Evolutionary conservation across 352 stramenopile genomes (phyloP).

Genomic region (Phytophthora nicotianae): DNA sequence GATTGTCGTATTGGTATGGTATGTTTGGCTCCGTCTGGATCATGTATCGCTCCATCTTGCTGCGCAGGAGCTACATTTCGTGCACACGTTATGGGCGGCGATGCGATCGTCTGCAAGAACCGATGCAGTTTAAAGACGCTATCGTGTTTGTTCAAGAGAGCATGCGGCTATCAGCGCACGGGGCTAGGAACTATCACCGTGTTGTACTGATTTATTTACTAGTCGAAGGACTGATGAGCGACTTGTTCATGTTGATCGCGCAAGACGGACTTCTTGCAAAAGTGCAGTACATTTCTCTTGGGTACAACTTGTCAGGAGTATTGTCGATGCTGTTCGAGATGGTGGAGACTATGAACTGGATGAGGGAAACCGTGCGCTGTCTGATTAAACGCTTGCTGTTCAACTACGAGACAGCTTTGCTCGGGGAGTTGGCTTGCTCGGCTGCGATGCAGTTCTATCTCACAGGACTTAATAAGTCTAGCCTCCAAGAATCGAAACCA

Average conservation of each 20-base stretch:
- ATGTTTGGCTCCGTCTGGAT: constrained; percentile 32
- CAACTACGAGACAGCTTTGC: constrained; percentile 37
- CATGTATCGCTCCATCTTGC: constrained; percentile 24
- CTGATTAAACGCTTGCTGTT: constrained; percentile 35
- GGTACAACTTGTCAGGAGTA: constrained; percentile 36
- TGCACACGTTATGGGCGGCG: constrained; percentile 26
- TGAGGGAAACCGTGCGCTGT: constrained; percentile 21
- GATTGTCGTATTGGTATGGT: constrained; percentile 33
- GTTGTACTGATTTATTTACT: constrained; percentile 27
- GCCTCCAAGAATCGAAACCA: constrained; percentile 12
- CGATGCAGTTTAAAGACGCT: constrained; percentile 26
- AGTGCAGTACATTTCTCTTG: constrained; percentile 39
- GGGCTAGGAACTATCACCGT: constrained; percentile 33
- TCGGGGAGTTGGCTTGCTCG: constrained; percentile 26
- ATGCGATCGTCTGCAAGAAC: constrained; percentile 26
- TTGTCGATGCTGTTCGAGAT: constrained; percentile 38
- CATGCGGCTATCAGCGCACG: constrained; percentile 31
- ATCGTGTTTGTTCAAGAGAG: constrained; percentile 35
- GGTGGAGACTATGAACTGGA: constrained; percentile 32
- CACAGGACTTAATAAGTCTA: constrained; percentile 33
- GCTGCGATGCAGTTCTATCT: constrained; percentile 35
- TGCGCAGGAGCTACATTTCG: constrained; percentile 26
- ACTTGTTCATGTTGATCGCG: constrained; percentile 39
- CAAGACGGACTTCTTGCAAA: constrained; percentile 37
- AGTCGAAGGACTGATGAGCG: constrained; percentile 36